Base-by-base conservation (phyloP, 495 filamentous ascomycete genomes). In the Penicillium turbatum region DNA sequence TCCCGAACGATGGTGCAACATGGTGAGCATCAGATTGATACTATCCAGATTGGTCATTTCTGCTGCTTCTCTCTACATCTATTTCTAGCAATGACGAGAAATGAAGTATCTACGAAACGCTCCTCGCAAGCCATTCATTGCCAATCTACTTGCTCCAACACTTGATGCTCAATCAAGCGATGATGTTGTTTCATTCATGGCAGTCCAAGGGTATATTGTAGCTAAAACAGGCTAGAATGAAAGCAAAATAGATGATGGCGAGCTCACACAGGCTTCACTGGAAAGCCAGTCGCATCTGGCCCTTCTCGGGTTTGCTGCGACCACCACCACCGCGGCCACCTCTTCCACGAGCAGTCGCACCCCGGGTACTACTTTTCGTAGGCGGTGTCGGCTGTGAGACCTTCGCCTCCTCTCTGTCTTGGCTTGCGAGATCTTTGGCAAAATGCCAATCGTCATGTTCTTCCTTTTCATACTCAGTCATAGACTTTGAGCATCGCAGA, bases 361-460 rank as follows among this genome's bases (percentile, higher is more conserved):
- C 35, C 48, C 60, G 58, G n/a, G 63, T 10, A 43, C 45, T 62
- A 32, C 48, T 60, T 34, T 63, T 35, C 27, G 63, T 34, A 17
- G 54, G 60, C 15, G 49, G 49, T 39, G 54, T 50, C 32, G 60
- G 54, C n/a, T 61, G 70, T 15, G 55, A 63, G 34, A 38, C 57
- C 17, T 55, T 62, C 5, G 64, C 61, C 39, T 65, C 62, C 53
- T 71, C 64, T 29, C 67, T 72, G 41, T 82, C 79, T 55, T 90
- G 78, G 6, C 82, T 79, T 57, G 86, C 86, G 26, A 97, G 78
- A 59, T 89, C 84, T 74, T 88, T 90, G 36, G 93, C 93, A 69
- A 96, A 89, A 73, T 98, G 93, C 88, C 91, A 98, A 66, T 98
- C 93, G 36, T 88, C 78, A 64, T 98, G 93, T 72, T 88, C 90